Evolutionary conservation across 1,139 yeast genomes (phyloP), one percentile per base, ranked within the genome.

Genomic region (Pichia sp.): DNA sequence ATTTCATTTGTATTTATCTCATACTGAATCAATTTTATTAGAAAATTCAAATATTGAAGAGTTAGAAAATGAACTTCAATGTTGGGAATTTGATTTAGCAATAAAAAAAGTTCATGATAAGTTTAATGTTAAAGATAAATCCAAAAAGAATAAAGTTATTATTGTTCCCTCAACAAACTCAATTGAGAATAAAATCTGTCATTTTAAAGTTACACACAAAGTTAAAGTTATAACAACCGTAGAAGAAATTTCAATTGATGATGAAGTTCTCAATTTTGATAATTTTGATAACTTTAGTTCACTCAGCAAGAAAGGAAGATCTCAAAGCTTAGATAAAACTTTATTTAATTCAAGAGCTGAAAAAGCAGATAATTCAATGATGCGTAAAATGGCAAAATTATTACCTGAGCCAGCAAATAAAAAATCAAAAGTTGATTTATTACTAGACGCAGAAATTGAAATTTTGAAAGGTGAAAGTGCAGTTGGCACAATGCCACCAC

Each of bases 401-500:
- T 44, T 64, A 8, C 22, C 45, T 1, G 67, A 64, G 47, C 8
- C 38, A 1, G 31, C 33, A 3, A 19, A 14, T 1, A 39, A 31
- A 7, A 52, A 47, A 45, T 45, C 47, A 25, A 60, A 55, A 42
- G 60, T 64, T n/a, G 65, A 63, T 46, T 55, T 64, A 22, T 49
- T 57, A 11, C 46, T 63, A 44, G 55, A 60, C 5, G 54, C 58
- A 2, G 51, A 56, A 11, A 51, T 63, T 7, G 56, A 51, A 4
- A 42, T 63, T 1, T 46, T 62, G 1, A 53, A 55, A 46, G 47
- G 51, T 29, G 60, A 59, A 47, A 58, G 63, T 53, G 47, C 47
- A 14, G 41, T 48, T 34, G 67, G 64, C 9, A 57, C 54, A 29
- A 33, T 50, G 46, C 58, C 60, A 11, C 64, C 63, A 16, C 63